phyloP scores from a whole-genome alignment of 768 basidiomycete species.

The Epithele typhae region DNA sequence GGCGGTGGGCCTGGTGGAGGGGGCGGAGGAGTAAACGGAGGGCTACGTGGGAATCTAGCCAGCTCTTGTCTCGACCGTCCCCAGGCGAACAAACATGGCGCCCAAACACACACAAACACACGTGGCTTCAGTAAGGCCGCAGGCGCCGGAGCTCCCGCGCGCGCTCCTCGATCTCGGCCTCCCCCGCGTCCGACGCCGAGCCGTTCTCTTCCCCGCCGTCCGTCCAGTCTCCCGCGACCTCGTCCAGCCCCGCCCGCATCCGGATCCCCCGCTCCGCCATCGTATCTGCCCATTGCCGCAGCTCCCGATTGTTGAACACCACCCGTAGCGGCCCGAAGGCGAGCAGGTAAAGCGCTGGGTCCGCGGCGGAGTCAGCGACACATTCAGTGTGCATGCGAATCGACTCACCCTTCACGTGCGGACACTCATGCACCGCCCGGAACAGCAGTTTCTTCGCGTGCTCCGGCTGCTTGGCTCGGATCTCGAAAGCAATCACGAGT shows the following conservation, averaged over 20 bases:
- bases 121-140: constrained; percentile 56
- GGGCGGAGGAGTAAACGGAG: constrained; percentile 9
- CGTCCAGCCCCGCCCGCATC: constrained; percentile 58
- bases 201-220: constrained; percentile 7
- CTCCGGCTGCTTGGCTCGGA: constrained; percentile 50
- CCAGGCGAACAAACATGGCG: constrained; percentile 13
- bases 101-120: constrained; percentile 10
- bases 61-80: constrained; percentile 2
- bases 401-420: constrained; percentile 62
- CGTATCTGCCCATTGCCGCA: constrained; percentile 57
- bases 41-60: constrained; percentile 2
- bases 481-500: constrained; percentile 74
- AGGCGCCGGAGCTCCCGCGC: constrained; percentile 56
- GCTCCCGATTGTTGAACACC: constrained; percentile 56
- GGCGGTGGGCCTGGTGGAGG: constrained; percentile 1
- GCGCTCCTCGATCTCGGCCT: constrained; percentile 53
- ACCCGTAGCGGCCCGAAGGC: constrained; percentile 69
- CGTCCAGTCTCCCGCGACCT: constrained; percentile 41
- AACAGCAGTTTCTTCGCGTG: constrained; percentile 71
- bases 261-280: constrained; percentile 78
- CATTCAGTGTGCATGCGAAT: too few relatives aligned
- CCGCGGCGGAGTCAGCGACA: too few relatives aligned
- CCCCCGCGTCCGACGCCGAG: not conserved
- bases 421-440: constrained; percentile 71
- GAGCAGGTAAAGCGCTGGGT: constrained; percentile 66